phyloP scores from a whole-genome alignment of 176 grass and related monocot species.

The Puya raimondii region DNA sequence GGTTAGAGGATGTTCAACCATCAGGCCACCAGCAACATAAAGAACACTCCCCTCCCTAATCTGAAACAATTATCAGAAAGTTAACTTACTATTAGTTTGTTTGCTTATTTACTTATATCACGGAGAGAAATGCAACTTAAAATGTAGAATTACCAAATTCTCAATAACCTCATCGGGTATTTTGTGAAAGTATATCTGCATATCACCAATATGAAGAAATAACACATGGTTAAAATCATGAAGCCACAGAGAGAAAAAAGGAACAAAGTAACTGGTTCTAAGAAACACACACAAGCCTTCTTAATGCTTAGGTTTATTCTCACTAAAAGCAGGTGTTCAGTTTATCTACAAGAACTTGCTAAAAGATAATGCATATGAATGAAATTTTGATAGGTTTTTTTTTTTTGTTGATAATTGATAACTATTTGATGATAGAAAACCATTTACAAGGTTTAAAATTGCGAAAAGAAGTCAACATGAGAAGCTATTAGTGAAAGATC shows the following conservation, averaged over 20 bases:
- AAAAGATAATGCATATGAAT: not conserved
- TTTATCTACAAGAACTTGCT: not conserved
- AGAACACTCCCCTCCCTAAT: constrained; percentile 82
- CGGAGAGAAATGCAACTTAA: too few relatives aligned
- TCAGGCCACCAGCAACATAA: constrained; percentile 84
- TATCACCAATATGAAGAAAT: constrained; percentile 19
- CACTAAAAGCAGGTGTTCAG: not conserved
- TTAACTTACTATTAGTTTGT: not conserved
- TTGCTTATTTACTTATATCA: too few relatives aligned
- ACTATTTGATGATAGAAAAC: not conserved
- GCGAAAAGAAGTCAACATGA: not conserved
- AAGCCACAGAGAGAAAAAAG: constrained; percentile 11
- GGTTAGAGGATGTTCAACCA: constrained; percentile 85
- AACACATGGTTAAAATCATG: constrained; percentile 8
- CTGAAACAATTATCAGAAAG: constrained; percentile 32
- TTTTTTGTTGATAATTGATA: not conserved
- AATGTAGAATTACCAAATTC: constrained; percentile 51
- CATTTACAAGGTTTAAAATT: constrained; percentile 13
- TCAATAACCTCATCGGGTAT: constrained; percentile 84
- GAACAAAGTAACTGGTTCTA: constrained; percentile 6
- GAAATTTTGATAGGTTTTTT: not conserved
- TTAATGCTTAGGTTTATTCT: not conserved
- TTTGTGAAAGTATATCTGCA: constrained; percentile 87
- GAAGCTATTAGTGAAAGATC: not conserved
- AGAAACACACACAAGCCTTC: not conserved